Evolutionary conservation across 2,329 filamentous ascomycete species (phyloP), one percentile per base, ranked within the genome.

Genomic region (Apiospora sp.): DNA sequence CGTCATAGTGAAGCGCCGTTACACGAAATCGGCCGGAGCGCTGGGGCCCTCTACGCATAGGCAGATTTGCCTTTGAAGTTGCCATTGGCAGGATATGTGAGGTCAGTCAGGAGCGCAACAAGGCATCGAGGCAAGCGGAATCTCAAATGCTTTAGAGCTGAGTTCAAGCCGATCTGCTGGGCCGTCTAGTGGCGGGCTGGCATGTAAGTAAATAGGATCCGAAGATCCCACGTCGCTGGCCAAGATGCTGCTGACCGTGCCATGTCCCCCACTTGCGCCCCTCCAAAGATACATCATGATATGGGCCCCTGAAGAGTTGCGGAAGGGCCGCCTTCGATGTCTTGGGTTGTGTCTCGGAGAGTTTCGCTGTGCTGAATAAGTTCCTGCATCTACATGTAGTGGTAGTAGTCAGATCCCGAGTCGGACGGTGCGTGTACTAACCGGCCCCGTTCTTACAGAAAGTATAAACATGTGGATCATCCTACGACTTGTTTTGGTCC

Each of bases 261-360:
- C 19, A 22, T 22, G 27, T 10, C 37, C 12, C 37, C 37, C 37
- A 41, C 37, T 41, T 41, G 37, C 37, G 37, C 37, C 37, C 37
- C 37, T 41, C 37, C 37, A 10, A 41, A 10, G 10, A 8, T 41
- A 10, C 37, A 41, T 41, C 7, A 41, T 10, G 37, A 41, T 41
- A 41, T 41, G 7, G 7, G 37, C 37, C 37, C 37, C 37, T 41
- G 37, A 10, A 19, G 16, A 7, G 14, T 58, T 22, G 16, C 16
- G 54, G 54, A 37, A 12, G 54, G 54, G 54, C 54, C 54, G 30
- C 54, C 37, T 19, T 41, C n/a, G 58, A 41, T 64, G 58, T 64
- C 58, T 64, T 41, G 30, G 19, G 34, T 14, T 19, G 7, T 64
- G 58, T 64, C 58, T 64, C 30, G 58, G 58, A 64, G 58, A 24